Percentiles rank a stretch among this genome's conserved stretches.
These are phyloP conservation scores for Crucihimalaya himalaica DNA, from an alignment of 345 rosid species.

Conservation along the genomic window DNA sequence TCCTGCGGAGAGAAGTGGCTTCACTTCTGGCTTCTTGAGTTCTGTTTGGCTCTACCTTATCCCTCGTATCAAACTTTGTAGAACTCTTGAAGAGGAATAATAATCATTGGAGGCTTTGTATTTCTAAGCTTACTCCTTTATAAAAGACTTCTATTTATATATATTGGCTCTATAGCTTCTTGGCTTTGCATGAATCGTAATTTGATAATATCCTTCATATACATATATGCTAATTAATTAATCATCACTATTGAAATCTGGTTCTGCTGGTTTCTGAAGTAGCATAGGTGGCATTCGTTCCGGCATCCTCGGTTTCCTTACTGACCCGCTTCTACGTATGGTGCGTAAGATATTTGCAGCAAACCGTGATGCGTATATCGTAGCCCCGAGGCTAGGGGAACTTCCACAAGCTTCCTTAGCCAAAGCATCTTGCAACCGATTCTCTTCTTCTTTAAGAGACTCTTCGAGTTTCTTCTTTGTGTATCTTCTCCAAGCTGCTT, in stretches of 20 bases:
- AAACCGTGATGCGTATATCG: conserved; percentile 80
- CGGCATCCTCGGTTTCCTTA: conserved; percentile 54
- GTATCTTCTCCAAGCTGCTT: conserved; percentile 87
- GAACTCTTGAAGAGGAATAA: conserved; percentile 23
- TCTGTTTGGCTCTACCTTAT: neutral
- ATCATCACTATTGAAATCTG: conserved; percentile 74
- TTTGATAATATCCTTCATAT: conserved; percentile 10
- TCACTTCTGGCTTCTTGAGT: conserved; percentile 42
- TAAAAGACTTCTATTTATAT: neutral
- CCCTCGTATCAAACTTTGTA: conserved; percentile 12
- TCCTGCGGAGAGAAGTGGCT: conserved; percentile 75
- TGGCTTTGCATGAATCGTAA: conserved; percentile 8
- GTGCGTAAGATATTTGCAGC: conserved; percentile 79
- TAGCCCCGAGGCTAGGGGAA: conserved; percentile 87
- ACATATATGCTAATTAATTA: conserved; percentile 32
- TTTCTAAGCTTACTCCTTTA: conserved; percentile 23
- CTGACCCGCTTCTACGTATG: conserved; percentile 49
- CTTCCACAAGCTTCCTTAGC: conserved; percentile 59
- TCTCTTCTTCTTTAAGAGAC: conserved; percentile 64
- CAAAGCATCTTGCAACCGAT: conserved; percentile 75
- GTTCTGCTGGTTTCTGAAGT: conserved; percentile 92
- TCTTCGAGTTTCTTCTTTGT: conserved; percentile 74
- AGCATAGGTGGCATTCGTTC: conserved; percentile 72
- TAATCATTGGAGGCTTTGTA: conserved; percentile 30
- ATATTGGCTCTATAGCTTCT: conserved; percentile 5